Percentiles rank a stretch among this genome's conserved stretches.
Conservation (phyloP, 352 stramenopile genomes). For the Thalassiosira hispida region DNA sequence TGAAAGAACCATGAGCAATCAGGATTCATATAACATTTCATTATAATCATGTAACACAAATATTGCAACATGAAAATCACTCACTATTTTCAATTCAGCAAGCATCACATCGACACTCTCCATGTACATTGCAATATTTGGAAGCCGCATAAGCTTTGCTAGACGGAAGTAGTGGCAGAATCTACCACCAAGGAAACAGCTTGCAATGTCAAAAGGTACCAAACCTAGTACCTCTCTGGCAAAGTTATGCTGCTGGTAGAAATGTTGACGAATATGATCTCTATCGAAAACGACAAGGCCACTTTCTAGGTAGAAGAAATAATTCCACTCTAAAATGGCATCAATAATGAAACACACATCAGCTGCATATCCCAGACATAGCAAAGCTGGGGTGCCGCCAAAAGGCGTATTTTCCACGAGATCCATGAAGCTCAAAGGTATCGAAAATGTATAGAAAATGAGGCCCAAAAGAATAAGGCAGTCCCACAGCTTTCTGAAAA, state of each 20-base stretch:
- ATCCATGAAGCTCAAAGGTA: conserved; percentile 62
- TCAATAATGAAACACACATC: conserved; percentile 68
- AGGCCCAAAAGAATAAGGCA: conserved; percentile 47
- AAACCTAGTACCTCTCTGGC: conserved; percentile 40
- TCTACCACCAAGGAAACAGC: conserved; percentile 33
- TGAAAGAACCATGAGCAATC: no score
- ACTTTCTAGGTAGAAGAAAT: conserved; percentile 62
- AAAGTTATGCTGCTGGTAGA: conserved; percentile 43
- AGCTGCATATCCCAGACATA: conserved; percentile 53
- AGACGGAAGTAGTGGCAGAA: conserved; percentile 44
- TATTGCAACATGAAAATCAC: no score
- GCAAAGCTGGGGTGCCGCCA: conserved; percentile 33
- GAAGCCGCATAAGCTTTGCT: conserved; percentile 52
- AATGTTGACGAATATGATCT: conserved; percentile 59
- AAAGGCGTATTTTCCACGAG: conserved; percentile 48
- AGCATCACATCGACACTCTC: conserved; percentile 49
- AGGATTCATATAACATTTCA: no score
- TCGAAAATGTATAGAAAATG: conserved; percentile 69
- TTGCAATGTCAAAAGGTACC: conserved; percentile 57
- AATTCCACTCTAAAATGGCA: conserved; percentile 55
- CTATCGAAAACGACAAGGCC: conserved; percentile 64
- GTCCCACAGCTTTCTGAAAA: conserved; percentile 60
- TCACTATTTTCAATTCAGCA: conserved; percentile 41
- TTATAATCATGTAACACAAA: no score
- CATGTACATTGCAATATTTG: conserved; percentile 55